Conservation (phyloP, 257 asterid genomes). For the Nicotiana benthamiana region DNA sequence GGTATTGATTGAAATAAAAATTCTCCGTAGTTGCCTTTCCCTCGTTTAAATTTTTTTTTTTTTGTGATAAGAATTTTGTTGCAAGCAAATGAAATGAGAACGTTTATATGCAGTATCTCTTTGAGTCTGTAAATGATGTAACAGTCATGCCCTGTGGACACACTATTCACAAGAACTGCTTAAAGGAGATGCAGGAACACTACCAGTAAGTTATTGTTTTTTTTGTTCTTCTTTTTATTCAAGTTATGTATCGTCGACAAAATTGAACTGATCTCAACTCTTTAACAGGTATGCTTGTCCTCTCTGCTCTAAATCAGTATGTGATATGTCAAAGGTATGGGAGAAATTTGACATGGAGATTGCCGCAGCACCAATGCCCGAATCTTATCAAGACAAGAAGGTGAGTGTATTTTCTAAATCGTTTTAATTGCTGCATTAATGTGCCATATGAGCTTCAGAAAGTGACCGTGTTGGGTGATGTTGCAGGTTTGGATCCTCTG, state of each 20-base stretch:
- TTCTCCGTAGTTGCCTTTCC: background rate
- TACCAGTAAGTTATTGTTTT: slow-evolving; percentile 36
- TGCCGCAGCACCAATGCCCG: slow-evolving; percentile 86
- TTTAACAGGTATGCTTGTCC: slow-evolving; percentile 67
- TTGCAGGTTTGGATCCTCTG: slow-evolving; percentile 63
- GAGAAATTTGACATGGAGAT: slow-evolving; percentile 74
- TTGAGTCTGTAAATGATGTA: slow-evolving; percentile 67
- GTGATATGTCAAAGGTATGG: slow-evolving; percentile 89
- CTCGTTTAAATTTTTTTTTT: background rate
- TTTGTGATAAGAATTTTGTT: background rate
- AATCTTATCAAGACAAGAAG: slow-evolving; percentile 41
- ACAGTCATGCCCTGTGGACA: slow-evolving; percentile 74
- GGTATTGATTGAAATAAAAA: slow-evolving; percentile 25
- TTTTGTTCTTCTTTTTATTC: background rate
- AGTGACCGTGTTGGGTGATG: background rate
- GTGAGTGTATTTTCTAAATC: slow-evolving; percentile 13
- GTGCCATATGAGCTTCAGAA: background rate
- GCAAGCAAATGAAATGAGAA: slow-evolving; percentile 1
- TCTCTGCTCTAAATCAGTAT: slow-evolving; percentile 72
- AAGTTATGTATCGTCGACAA: background rate
- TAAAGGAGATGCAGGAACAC: slow-evolving; percentile 81
- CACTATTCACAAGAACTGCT: slow-evolving; percentile 78
- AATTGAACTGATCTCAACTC: background rate
- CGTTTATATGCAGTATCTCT: slow-evolving; percentile 45
- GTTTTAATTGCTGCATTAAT: background rate